Conservation (phyloP, 2,329 filamentous ascomycete species). For the Endocalyx cinctus region DNA sequence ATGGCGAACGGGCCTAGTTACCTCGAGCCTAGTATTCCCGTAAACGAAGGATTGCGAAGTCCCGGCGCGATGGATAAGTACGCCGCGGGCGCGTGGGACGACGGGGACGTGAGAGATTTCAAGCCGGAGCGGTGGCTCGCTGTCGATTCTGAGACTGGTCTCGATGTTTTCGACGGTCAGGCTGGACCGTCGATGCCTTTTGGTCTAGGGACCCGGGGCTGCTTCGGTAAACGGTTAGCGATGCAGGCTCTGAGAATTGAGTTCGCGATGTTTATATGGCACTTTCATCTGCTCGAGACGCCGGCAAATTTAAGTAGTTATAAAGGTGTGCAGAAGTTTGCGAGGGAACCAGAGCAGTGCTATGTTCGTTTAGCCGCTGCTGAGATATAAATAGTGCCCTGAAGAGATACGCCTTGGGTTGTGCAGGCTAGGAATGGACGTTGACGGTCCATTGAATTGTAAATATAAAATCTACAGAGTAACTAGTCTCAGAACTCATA, state of each 20-base stretch:
- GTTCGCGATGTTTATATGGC: constrained; percentile 13
- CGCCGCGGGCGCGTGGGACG: constrained; percentile 10
- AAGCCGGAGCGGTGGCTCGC: constrained; percentile 15
- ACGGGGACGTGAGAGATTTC: constrained; percentile 11
- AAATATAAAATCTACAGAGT: too few species aligned
- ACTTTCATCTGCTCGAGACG: constrained; percentile 11
- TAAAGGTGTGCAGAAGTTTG: constrained; percentile 24
- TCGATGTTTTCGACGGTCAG: constrained; percentile 6
- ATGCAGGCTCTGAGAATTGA: constrained; percentile 12
- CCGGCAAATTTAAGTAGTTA: constrained; percentile 16
- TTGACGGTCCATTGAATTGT: too few species aligned
- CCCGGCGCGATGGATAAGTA: constrained; percentile 4
- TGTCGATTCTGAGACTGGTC: constrained; percentile 2
- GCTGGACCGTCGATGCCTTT: constrained; percentile 14
- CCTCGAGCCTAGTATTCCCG: constrained; percentile 7
- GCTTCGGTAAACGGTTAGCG: constrained; percentile 13
- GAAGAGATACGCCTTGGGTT: too few species aligned
- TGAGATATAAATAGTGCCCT: too few species aligned
- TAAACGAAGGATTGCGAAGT: constrained; percentile 9
- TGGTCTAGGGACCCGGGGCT: constrained; percentile 12
- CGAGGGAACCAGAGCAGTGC: constrained; percentile 25
- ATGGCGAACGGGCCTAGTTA: constrained; percentile 14
- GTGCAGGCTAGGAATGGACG: too few species aligned
- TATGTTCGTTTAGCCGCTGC: constrained; percentile 21
- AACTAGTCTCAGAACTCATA: too few species aligned